Evolutionary conservation across 1,139 yeast species (phyloP), one percentile per base, ranked within the genome.

Genomic region (Candida smagusa): DNA sequence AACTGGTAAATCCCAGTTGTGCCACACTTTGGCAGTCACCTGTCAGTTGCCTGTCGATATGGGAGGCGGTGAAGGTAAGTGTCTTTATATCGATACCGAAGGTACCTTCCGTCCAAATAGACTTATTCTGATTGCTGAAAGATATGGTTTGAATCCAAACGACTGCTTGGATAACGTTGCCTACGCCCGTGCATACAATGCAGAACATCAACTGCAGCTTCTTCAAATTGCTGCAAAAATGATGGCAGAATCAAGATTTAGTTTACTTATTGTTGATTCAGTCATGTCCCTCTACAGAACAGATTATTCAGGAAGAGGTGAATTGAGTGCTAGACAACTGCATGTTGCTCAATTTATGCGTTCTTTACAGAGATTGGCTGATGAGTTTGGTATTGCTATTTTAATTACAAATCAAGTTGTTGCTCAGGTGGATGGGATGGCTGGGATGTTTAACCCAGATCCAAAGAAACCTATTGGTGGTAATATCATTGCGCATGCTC

Each of bases 401-500:
- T 88, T 94, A n/a, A 90, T 92, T 37, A 94, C 99, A 4, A 92
- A 92, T 64, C 99, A 92, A 63, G 99, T 92, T 23, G 97, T 89
- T 6, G 97, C 98, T 3, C 97, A 90, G 61, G 98, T 94, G 13
- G 99, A 92, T 59, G 97, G 97, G 36, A 82, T 80, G 52, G 77
- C 84, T 45, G 77, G 78, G 6, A 74, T 82, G 75, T 90, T 83
- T 61, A 88, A 89, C 51, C 95, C 96, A 0, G 98, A 92, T 58
- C 97, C 98, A n/a, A 94, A 94, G 62, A 94, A 94, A 60, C 98
- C 99, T 8, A 92, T 94, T 51, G 99, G 99, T 41, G 99, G 99
- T 53, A 92, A 94, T 55, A 92, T 94, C 51, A 84, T 94, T 62
- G 98, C 98, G 2, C 99, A 94, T 59, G 83, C 96, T 16, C 88